A percentile compares a stretch with the other conserved stretches of the same genome.
phyloP scores from a whole-genome alignment of 345 rosid genomes.

The Acer negundo region DNA sequence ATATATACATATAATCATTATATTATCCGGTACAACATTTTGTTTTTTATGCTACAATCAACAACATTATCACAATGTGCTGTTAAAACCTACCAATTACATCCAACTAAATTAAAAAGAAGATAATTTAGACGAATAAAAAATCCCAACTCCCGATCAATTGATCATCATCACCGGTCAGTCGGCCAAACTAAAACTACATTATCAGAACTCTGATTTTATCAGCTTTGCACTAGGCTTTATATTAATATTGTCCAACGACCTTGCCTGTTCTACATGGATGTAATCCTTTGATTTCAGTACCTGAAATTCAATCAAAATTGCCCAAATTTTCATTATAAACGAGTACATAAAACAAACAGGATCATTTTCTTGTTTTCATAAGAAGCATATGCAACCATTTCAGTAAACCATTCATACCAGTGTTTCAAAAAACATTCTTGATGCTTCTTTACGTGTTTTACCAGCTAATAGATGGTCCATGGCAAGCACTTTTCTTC shows the following conservation, averaged over 20 bases:
- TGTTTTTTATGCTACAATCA: conserved; percentile 15
- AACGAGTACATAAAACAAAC: background rate
- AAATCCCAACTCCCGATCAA: conserved; percentile 4
- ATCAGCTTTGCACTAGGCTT: conserved; percentile 77
- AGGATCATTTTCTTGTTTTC: background rate
- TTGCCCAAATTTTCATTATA: background rate
- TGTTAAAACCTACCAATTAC: conserved; percentile 36
- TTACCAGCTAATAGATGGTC: conserved; percentile 79
- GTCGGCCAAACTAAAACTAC: conserved; percentile 28
- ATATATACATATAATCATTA: conserved; percentile 16
- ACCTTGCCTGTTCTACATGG: conserved; percentile 80
- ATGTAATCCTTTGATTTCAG: conserved; percentile 90
- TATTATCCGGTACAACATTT: conserved; percentile 23
- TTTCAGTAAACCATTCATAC: conserved; percentile 42
- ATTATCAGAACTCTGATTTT: conserved; percentile 74
- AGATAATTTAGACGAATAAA: background rate
- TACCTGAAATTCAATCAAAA: conserved; percentile 50
- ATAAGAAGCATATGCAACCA: background rate
- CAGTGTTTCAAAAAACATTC: conserved; percentile 98
- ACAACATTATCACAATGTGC: conserved; percentile 16
- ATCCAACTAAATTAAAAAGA: conserved; percentile 17
- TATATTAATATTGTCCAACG: conserved; percentile 64
- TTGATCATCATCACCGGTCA: background rate
- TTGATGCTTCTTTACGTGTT: conserved; percentile 98
- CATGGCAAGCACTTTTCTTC: conserved; percentile 53